Evolutionary conservation across 352 stramenopile species (phyloP), one percentile per base, ranked within the genome.

Genomic region (Globisporangium iwayamae): DNA sequence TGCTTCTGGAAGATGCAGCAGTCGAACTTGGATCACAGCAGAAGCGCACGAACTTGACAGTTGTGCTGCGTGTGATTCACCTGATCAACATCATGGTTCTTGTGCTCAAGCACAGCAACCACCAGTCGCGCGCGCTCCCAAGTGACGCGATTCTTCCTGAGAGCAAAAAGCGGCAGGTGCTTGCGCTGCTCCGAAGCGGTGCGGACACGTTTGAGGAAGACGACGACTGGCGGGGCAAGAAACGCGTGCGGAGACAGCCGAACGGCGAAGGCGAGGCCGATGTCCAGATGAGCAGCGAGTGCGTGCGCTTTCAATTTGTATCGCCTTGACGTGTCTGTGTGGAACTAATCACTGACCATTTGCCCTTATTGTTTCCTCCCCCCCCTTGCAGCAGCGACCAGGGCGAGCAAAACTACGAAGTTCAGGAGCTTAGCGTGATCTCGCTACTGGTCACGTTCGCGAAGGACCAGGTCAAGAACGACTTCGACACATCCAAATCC

Each of bases 401-500:
- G 55, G 74, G 71, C n/a, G 76, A 87, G 9, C 50, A 85, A 5
- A 53, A 60, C 5, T 68, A 65, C 20, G 80, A 87, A 22, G 84
- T 93, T 0, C 73, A 89, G 32, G 78, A 89, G 2, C 59, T 79
- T 28, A 91, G 81, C 75, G 83, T 91, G 22, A 67, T 89, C 5
- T 70, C 79, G 2, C 65, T 91, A 46, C 70, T 93, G 4, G 80
- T 85, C 25, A 66, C 65, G 0, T 65, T 91, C 38, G 79, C 78
- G 9, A 88, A 87, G 28, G 83, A 93, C 59, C 81, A 89, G 54
- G 72, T 89, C n/a, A 75, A 91, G 39, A 76, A 88, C 62, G 81
- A 91, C 34, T 89, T 93, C 14, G 82, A 91, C 46, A 89, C 80
- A 0, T 87, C 79, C 13, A 93, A 93, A 63, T 89, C 77, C 13